Evolutionary conservation across 2,329 filamentous ascomycete genomes (phyloP).

Genomic region (Thyridium curvatum): DNA sequence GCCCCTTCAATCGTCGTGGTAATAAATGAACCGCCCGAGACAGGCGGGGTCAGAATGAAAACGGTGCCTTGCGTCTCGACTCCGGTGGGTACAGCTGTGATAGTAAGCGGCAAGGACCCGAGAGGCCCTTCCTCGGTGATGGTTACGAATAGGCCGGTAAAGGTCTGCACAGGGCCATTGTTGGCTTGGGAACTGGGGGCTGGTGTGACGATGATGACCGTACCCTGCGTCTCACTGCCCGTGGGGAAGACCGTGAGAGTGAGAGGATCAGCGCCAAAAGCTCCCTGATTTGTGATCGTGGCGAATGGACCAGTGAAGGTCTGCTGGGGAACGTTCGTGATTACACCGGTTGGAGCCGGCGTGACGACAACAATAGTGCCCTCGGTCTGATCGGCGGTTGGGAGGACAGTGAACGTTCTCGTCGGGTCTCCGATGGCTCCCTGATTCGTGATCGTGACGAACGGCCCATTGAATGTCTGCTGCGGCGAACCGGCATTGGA

Average conservation of each 20-base stretch:
- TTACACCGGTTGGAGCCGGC: no score
- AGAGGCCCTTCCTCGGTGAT: constrained; percentile 2
- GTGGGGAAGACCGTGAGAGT: no score
- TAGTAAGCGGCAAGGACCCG: constrained; percentile 1
- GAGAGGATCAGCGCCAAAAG: no score
- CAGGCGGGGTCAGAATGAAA: not conserved
- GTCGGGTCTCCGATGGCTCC: no score
- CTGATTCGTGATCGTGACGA: no score
- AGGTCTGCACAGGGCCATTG: not conserved
- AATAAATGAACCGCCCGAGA: constrained; percentile 3
- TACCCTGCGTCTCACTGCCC: constrained; percentile 6
- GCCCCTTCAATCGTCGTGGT: constrained; percentile 5
- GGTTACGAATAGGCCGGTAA: constrained; percentile 2
- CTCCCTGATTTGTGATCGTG: constrained; percentile 6
- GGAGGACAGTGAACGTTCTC: no score
- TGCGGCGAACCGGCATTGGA: no score
- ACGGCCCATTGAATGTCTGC: no score
- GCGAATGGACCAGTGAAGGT: constrained; percentile 11
- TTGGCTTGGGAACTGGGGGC: not conserved
- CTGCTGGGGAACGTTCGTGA: not conserved
- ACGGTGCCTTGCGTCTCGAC: constrained; percentile 1
- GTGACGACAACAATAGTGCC: no score
- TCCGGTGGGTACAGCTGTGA: not conserved
- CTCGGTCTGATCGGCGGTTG: no score
- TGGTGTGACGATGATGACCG: constrained; percentile 7